Percentiles rank a stretch among this genome's conserved stretches.
phyloP scores from a whole-genome alignment of 2,329 filamentous ascomycete genomes.

The Fusarium mexicanum region DNA sequence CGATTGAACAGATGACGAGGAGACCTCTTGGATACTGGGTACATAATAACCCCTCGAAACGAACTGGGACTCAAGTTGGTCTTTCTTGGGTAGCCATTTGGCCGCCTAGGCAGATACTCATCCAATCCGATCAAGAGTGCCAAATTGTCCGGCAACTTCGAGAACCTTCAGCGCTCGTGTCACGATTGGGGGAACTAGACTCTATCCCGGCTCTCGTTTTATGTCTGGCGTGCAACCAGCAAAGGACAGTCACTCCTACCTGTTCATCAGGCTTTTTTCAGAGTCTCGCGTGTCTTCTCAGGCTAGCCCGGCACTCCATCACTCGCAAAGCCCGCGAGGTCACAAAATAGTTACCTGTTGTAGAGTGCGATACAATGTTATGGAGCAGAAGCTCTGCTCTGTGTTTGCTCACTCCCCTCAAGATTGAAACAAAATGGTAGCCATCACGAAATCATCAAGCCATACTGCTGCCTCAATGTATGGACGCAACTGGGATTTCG shows the following conservation, averaged over 20 bases:
- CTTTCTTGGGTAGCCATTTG: rapidly evolving
- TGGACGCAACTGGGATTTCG: rapidly evolving
- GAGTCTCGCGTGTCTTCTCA: background rate
- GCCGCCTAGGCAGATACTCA: rapidly evolving
- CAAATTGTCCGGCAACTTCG: rapidly evolving
- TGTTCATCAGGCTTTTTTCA: background rate
- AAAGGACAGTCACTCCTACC: background rate
- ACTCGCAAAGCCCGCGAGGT: background rate
- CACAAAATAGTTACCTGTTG: no score
- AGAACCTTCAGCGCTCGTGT: background rate
- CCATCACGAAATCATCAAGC: background rate
- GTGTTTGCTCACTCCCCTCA: background rate
- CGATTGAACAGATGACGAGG: rapidly evolving
- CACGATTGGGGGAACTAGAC: background rate
- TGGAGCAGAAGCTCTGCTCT: background rate
- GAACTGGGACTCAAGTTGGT: rapidly evolving
- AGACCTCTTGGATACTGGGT: no score
- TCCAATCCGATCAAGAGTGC: background rate
- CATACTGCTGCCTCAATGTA: background rate
- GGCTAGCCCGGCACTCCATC: background rate
- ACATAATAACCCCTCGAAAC: rapidly evolving
- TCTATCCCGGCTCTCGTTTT: background rate
- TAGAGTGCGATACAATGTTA: background rate
- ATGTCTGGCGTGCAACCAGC: background rate
- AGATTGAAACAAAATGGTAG: rapidly evolving